Percentiles rank a stretch among this genome's conserved stretches.
phyloP scores from a whole-genome alignment of 116 monocot species.

The Zostera marina region DNA sequence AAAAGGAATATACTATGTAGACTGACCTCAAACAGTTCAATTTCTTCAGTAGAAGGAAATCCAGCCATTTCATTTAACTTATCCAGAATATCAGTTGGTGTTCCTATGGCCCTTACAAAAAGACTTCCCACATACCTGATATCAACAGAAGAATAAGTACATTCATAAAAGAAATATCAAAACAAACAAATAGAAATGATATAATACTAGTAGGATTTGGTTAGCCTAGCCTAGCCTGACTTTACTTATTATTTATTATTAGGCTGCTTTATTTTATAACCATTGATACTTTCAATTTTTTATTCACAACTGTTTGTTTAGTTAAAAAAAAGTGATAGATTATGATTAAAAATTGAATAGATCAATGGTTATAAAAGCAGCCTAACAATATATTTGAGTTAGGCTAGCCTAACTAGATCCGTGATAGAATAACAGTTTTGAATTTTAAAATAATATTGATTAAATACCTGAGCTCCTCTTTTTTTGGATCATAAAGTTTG shows the following conservation, averaged over 20 bases:
- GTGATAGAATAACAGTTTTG: background rate
- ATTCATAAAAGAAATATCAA: background rate
- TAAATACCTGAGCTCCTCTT: conserved; percentile 79
- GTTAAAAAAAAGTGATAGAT: no score
- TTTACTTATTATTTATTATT: no score
- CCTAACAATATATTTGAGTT: no score
- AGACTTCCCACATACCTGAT: conserved; percentile 78
- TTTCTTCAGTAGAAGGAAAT: conserved; percentile 63
- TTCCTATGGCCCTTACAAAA: conserved; percentile 83
- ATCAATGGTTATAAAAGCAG: no score
- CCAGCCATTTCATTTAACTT: conserved; percentile 93
- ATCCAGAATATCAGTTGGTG: conserved; percentile 52
- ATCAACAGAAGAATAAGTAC: background rate
- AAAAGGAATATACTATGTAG: background rate
- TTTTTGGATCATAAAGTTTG: conserved; percentile 97
- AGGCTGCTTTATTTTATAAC: no score
- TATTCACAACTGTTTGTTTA: no score
- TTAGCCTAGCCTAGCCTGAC: no score
- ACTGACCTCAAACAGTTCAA: conserved; percentile 94
- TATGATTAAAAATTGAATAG: no score
- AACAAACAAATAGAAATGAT: background rate
- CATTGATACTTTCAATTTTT: no score
- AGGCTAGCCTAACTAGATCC: no score
- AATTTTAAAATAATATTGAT: conserved; percentile 1
- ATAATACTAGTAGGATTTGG: no score